Conservation (phyloP, 75 land plant genomes). For the Pinus albicaulis region DNA sequence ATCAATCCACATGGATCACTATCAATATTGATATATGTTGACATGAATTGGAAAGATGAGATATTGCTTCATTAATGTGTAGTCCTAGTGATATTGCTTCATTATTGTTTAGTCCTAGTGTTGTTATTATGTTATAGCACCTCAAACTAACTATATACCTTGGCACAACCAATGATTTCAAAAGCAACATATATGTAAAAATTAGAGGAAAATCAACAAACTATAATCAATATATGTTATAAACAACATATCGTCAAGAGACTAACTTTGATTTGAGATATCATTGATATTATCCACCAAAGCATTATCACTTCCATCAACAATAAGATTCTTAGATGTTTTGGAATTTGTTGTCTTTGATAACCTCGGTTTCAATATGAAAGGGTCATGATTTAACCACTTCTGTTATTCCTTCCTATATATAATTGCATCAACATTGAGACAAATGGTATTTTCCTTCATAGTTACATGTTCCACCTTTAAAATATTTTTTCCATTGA, state of each 20-base stretch:
- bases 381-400: not conserved
- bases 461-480: not conserved
- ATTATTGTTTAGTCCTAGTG: too few relatives aligned
- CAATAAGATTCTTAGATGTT: not conserved
- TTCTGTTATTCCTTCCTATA: not conserved
- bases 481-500: not conserved
- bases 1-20: too few relatives aligned
- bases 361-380: not conserved
- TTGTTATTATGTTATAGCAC: too few relatives aligned
- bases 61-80: too few relatives aligned
- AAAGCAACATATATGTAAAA: too few relatives aligned
- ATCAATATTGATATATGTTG: too few relatives aligned
- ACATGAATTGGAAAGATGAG: too few relatives aligned
- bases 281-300: not conserved
- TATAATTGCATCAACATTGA: not conserved
- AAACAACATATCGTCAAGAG: not conserved
- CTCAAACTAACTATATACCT: too few relatives aligned
- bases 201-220: too few relatives aligned
- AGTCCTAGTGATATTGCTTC: too few relatives aligned
- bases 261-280: not conserved
- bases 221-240: too few relatives aligned
- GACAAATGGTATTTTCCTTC: not conserved
- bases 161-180: too few relatives aligned
- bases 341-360: not conserved
- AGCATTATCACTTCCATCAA: not conserved